Percentiles rank a stretch among this genome's conserved stretches.
Evolutionary conservation across 1,139 yeast genomes (phyloP).

Genomic region (Schizosaccharomyces versatilis): DNA sequence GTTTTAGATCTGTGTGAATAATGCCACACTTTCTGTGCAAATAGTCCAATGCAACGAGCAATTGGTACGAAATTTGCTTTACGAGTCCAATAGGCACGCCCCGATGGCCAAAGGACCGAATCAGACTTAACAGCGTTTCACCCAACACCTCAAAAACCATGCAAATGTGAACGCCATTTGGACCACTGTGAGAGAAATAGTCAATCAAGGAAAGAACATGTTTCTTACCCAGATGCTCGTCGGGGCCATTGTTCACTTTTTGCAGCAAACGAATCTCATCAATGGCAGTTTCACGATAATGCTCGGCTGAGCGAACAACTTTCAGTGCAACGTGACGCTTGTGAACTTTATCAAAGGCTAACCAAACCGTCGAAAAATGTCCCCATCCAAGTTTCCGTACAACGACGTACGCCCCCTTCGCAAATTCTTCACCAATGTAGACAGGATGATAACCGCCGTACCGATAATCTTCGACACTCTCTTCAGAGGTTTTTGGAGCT

Average conservation of each 20-base stretch:
- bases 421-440: conserved; percentile 41
- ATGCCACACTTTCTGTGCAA: conserved; percentile 73
- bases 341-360: conserved; percentile 36
- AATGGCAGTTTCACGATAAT: conserved; percentile 64
- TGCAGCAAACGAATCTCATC: conserved; percentile 55
- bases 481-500: conserved; percentile 26
- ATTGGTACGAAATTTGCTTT: conserved; percentile 61
- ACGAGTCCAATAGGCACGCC: conserved; percentile 58
- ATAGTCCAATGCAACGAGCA: conserved; percentile 54
- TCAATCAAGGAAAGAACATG: conserved; percentile 53
- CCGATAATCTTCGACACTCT: conserved; percentile 47
- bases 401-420: conserved; percentile 38
- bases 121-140: conserved; percentile 51
- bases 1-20: conserved; percentile 75
- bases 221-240: conserved; percentile 46
- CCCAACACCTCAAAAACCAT: conserved; percentile 84
- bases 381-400: conserved; percentile 82
- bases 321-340: conserved; percentile 60
- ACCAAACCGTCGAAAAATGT: conserved; percentile 76
- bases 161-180: conserved; percentile 62
- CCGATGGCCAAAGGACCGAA: conserved; percentile 40
- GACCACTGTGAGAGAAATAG: conserved; percentile 56
- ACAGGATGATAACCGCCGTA: conserved; percentile 83
- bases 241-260: conserved; percentile 27
- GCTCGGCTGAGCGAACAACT: conserved; percentile 46